These are phyloP conservation scores for Moesziomyces sp. DNA, from an alignment of 1,284 basidiomycete genomes.

Conservation along the genomic window DNA sequence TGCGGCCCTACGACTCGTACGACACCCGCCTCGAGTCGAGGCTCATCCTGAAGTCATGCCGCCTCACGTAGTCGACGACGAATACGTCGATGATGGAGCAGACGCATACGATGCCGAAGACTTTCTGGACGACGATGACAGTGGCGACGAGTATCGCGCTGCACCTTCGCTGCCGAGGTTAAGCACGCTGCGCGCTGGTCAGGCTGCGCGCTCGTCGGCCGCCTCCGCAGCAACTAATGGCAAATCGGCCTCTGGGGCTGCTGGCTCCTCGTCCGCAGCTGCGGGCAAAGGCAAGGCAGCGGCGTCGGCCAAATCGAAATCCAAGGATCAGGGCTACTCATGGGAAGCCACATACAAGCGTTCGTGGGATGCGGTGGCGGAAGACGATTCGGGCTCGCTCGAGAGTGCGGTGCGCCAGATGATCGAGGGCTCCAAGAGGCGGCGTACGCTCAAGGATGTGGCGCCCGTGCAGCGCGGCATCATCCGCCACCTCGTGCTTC, in stretches of 20 bases:
- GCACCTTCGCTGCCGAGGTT: slow-evolving; percentile 37
- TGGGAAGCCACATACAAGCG: slow-evolving; percentile 96
- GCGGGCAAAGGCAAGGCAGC: slow-evolving; percentile 12
- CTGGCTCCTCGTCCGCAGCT: slow-evolving; percentile 8
- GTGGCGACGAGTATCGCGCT: slow-evolving; percentile 48
- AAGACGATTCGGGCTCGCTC: slow-evolving; percentile 91
- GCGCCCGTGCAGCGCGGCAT: slow-evolving; percentile 91
- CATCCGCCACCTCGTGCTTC: slow-evolving; percentile 90
- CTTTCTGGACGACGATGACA: slow-evolving; percentile 51
- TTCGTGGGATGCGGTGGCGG: slow-evolving; percentile 95
- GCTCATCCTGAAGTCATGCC: slow-evolving; percentile 9
- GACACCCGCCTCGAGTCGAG: too few relatives aligned
- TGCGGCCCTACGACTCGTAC: too few relatives aligned
- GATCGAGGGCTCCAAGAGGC: slow-evolving; percentile 82
- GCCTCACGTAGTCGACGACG: slow-evolving; percentile 43
- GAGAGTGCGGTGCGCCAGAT: slow-evolving; percentile 88
- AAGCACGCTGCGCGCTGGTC: slow-evolving; percentile 16
- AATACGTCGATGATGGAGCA: slow-evolving; percentile 43
- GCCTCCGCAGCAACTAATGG: slow-evolving; percentile 17
- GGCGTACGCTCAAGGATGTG: slow-evolving; percentile 75
- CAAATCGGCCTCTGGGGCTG: slow-evolving; percentile 13
- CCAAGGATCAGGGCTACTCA: slow-evolving; percentile 73
- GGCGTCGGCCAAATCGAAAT: slow-evolving; percentile 25
- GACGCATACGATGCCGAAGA: slow-evolving; percentile 48
- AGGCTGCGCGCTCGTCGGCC: slow-evolving; percentile 12